Conservation (phyloP, 768 basidiomycete species). For the Cystobasidium ongulense region DNA sequence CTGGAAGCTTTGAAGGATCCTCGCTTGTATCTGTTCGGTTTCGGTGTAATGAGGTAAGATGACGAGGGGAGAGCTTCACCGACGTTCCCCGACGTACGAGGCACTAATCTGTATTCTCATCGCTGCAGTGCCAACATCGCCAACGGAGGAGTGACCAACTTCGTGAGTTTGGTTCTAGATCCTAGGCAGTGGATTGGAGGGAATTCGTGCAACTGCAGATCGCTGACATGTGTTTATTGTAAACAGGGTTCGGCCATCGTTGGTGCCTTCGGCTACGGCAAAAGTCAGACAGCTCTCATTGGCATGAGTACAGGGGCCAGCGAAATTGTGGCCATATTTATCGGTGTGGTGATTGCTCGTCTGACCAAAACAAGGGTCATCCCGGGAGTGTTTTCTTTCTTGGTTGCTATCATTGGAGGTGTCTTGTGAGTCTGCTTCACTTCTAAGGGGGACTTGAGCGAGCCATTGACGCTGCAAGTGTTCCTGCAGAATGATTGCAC, state of each 20-base stretch:
- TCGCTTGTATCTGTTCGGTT: neutral
- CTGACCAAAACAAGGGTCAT: neutral
- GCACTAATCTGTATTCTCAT: too few relatives aligned
- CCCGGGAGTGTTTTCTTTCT: neutral
- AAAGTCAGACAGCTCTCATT: neutral
- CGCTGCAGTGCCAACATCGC: neutral
- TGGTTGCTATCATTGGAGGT: neutral
- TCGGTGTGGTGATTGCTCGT: neutral
- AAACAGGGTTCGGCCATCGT: neutral
- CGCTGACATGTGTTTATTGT: neutral
- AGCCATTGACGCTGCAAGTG: neutral
- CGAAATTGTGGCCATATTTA: slow-evolving; percentile 5
- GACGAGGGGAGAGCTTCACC: too few relatives aligned
- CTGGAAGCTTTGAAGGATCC: slow-evolving; percentile 23
- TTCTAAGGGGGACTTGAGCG: neutral
- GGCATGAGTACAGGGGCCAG: neutral
- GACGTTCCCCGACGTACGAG: too few relatives aligned
- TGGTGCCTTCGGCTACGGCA: neutral
- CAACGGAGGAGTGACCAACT: neutral
- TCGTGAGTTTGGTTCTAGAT: neutral
- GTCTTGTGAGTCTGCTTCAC: neutral
- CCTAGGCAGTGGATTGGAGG: too few relatives aligned
- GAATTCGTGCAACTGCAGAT: too few relatives aligned
- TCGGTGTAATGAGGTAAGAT: slow-evolving; percentile 1
- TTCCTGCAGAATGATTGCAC: neutral